A percentile compares a stretch with the other conserved stretches of the same genome.
Evolutionary conservation across 148 eudicot species (phyloP).

Genomic region (Rhododendron griersonianum): DNA sequence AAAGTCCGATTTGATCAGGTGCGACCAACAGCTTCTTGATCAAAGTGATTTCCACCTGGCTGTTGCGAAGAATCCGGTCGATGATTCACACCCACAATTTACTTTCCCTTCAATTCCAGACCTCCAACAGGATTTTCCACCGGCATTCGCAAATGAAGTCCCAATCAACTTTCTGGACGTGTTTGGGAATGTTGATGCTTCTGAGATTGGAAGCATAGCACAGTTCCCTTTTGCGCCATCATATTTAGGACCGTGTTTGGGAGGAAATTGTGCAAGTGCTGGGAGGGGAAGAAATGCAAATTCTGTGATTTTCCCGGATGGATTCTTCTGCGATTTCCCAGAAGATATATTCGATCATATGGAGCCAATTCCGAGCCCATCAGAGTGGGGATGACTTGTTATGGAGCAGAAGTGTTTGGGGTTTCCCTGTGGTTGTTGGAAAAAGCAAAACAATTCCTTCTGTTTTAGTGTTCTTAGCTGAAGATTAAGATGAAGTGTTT

Average conservation of each 20-base stretch:
- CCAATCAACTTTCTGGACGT: slow-evolving; percentile 26
- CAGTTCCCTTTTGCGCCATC: slow-evolving; percentile 20
- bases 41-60: slow-evolving; percentile 15
- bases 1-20: slow-evolving; percentile 9
- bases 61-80: slow-evolving; percentile 15
- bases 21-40: slow-evolving; percentile 15
- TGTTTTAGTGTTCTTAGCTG: not conserved
- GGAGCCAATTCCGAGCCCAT: slow-evolving; percentile 64
- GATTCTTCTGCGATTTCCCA: slow-evolving; percentile 75
- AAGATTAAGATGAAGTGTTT: not conserved
- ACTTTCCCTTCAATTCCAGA: slow-evolving; percentile 18
- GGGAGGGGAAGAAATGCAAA: slow-evolving; percentile 21
- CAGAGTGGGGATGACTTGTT: slow-evolving; percentile 30
- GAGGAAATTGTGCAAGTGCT: slow-evolving; percentile 10
- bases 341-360: slow-evolving; percentile 68
- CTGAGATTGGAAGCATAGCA: slow-evolving; percentile 17
- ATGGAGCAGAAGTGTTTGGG: not conserved
- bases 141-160: slow-evolving; percentile 31
- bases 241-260: slow-evolving; percentile 20
- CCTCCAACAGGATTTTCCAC: slow-evolving; percentile 19
- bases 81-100: slow-evolving; percentile 13
- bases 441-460: not conserved
- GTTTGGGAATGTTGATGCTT: slow-evolving; percentile 24
- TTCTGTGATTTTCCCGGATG: slow-evolving; percentile 30
- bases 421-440: not conserved